Percentiles rank a stretch among this genome's conserved stretches.
Evolutionary conservation across 169 alveolate genomes (phyloP).

Genomic region (Cryptosporidium canis): DNA sequence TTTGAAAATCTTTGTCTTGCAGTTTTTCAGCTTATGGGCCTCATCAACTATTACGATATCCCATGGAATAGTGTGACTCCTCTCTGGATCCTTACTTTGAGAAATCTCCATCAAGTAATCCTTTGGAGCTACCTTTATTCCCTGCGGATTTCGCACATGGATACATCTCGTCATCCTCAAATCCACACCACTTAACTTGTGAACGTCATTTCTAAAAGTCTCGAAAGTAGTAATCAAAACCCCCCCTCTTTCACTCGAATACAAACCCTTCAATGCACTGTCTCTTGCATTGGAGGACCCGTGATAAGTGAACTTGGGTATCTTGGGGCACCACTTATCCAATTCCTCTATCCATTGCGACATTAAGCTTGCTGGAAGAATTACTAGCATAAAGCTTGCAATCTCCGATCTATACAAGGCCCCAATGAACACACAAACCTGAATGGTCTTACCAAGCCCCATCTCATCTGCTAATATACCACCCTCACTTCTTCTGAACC

Average conservation of each 20-base stretch:
- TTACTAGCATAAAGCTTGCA: constrained; percentile 77
- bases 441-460: constrained; percentile 86
- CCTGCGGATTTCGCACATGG: neutral
- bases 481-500: constrained; percentile 78
- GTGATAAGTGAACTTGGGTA: constrained; percentile 46
- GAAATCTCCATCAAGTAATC: constrained; percentile 20
- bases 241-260: constrained; percentile 16
- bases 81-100: neutral
- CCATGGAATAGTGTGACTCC: constrained; percentile 75
- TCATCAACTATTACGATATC: constrained; percentile 81
- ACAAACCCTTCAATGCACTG: neutral
- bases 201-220: constrained; percentile 43
- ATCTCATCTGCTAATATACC: constrained; percentile 86
- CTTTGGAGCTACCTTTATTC: neutral
- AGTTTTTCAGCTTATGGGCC: constrained; percentile 81
- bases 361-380: constrained; percentile 80
- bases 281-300: constrained; percentile 4
- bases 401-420: constrained; percentile 71
- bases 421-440: constrained; percentile 76
- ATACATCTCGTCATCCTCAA: neutral
- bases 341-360: constrained; percentile 80
- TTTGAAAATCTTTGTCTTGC: constrained; percentile 76
- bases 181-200: neutral
- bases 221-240: constrained; percentile 54
- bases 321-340: constrained; percentile 76